phyloP scores from a whole-genome alignment of 305 asterid species.

The Solanum hybrid region DNA sequence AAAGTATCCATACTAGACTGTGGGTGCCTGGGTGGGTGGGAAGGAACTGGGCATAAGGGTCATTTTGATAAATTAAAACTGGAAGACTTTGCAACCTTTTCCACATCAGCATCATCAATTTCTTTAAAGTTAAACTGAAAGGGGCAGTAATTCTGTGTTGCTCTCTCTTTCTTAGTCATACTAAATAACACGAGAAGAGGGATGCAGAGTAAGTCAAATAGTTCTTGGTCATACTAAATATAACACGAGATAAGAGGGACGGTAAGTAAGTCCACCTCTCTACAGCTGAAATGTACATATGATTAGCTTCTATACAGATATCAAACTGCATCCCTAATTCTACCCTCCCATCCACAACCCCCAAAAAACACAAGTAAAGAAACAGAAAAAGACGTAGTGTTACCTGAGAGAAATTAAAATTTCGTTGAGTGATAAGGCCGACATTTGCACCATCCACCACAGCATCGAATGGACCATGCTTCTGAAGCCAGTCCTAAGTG shows the following conservation, averaged over 20 bases:
- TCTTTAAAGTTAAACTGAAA: neutral
- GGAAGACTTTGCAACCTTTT: neutral
- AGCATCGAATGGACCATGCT: conserved; percentile 94
- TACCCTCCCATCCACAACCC: neutral
- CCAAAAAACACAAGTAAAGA: neutral
- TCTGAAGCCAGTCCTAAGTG: conserved; percentile 82
- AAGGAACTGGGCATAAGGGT: neutral
- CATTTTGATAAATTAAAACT: neutral
- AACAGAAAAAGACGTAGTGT: conserved; percentile 1
- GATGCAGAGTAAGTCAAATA: neutral
- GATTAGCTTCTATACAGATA: neutral
- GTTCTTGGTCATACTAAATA: neutral
- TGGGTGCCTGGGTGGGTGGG: neutral
- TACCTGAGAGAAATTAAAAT: conserved; percentile 70
- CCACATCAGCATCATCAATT: neutral
- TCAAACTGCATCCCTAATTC: neutral
- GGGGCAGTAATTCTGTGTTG: neutral
- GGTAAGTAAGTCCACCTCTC: neutral
- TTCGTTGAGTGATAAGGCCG: conserved; percentile 45
- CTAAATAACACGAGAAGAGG: neutral
- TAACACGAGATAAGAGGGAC: neutral
- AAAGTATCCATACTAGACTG: neutral
- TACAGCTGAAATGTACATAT: neutral
- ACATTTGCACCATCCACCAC: conserved; percentile 92
- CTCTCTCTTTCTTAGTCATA: neutral